These are phyloP conservation scores for Suillus placidus DNA, from an alignment of 768 basidiomycete genomes.

Conservation along the genomic window DNA sequence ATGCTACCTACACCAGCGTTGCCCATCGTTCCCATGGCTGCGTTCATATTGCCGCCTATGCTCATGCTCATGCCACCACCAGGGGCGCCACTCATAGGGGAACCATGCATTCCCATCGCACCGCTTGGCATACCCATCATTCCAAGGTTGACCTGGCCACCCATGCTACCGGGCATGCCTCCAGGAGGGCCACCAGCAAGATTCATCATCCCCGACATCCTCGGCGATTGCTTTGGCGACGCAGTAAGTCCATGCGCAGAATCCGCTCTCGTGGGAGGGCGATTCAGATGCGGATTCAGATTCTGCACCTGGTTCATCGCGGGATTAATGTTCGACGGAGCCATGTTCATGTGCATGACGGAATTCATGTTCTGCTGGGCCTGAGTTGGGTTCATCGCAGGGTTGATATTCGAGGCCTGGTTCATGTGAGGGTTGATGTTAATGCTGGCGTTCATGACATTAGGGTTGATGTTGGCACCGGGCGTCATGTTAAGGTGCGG, in stretches of 20 bases:
- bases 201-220: conserved; percentile 15
- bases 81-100: conserved; percentile 16
- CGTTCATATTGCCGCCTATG: conserved; percentile 17
- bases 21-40: conserved; percentile 23
- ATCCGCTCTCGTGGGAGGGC: conserved; percentile 33
- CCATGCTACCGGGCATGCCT: conserved; percentile 14
- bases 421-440: conserved; percentile 20
- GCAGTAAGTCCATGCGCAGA: conserved; percentile 27
- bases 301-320: conserved; percentile 5
- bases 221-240: conserved; percentile 34
- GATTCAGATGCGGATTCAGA: conserved; percentile 21
- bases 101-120: conserved; percentile 21
- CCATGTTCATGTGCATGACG: conserved; percentile 19
- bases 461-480: conserved; percentile 16
- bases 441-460: conserved; percentile 15
- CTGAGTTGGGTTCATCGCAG: conserved; percentile 13
- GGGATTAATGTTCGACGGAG: conserved; percentile 21
- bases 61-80: conserved; percentile 3
- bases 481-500: conserved; percentile 21
- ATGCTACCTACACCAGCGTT: conserved; percentile 17
- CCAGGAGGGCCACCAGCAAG: conserved; percentile 8
- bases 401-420: conserved; percentile 26
- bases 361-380: conserved; percentile 20
- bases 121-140: conserved; percentile 18
- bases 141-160: conserved; percentile 10